These are phyloP conservation scores for Isoetes taiwanensis DNA, from an alignment of 75 land plant genomes.

Conservation along the genomic window DNA sequence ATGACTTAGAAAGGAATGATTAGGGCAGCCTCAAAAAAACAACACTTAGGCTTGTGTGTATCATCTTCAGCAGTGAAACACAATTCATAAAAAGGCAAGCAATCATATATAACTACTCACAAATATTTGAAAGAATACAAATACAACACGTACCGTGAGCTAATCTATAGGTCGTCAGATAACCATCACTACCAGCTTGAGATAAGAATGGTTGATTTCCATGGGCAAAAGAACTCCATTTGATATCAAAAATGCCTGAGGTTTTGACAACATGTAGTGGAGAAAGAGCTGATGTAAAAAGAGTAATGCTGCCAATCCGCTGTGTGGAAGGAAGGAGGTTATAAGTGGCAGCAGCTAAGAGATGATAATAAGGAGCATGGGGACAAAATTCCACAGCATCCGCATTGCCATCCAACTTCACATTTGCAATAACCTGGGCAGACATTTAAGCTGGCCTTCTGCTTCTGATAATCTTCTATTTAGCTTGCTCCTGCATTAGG, in stretches of 20 bases:
- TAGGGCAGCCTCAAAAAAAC: too few relatives aligned
- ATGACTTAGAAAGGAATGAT: too few relatives aligned
- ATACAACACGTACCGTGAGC: too few relatives aligned
- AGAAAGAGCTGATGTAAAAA: conserved; percentile 32
- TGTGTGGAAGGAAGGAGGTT: conserved; percentile 40
- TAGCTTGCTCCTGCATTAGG: too few relatives aligned
- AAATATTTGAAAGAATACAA: too few relatives aligned
- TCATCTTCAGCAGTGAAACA: too few relatives aligned
- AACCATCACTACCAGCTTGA: conserved; percentile 86
- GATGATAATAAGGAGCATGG: conserved; percentile 26
- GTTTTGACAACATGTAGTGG: conserved; percentile 36
- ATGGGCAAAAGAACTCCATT: conserved; percentile 44
- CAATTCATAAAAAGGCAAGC: too few relatives aligned
- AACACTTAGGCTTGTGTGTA: too few relatives aligned
- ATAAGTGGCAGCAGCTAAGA: conserved; percentile 83
- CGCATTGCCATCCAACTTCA: conserved; percentile 74
- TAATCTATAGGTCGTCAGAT: too few relatives aligned
- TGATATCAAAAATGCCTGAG: conserved; percentile 76
- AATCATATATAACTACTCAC: too few relatives aligned
- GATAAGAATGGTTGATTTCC: conserved; percentile 35
- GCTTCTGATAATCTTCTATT: too few relatives aligned
- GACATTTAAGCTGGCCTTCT: too few relatives aligned
- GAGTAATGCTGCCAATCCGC: conserved; percentile 45
- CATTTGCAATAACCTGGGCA: not conserved
- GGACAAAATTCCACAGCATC: conserved; percentile 96